These are phyloP conservation scores for Cephalotrichum gorgonifer DNA, from an alignment of 2,329 filamentous ascomycete species.

Conservation along the genomic window DNA sequence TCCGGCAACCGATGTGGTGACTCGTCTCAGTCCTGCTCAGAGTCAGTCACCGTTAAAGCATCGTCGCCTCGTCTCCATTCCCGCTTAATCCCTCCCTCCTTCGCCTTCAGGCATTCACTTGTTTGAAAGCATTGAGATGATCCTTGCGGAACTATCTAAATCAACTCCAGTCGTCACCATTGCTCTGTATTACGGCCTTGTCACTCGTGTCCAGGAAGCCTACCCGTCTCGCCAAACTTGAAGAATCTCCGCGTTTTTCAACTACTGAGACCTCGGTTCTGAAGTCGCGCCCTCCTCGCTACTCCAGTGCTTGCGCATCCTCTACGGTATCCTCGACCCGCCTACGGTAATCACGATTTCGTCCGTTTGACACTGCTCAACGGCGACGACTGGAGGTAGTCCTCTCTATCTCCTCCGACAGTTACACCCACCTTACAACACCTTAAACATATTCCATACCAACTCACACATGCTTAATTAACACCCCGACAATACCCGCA, in stretches of 20 bases:
- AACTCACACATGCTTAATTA: constrained; percentile 7
- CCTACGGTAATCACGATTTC: constrained; percentile 21
- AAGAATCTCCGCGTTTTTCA: constrained; percentile 29
- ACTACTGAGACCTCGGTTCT: constrained; percentile 28
- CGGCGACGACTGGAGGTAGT: constrained; percentile 23
- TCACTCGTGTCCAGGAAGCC: constrained; percentile 35
- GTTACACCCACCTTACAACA: not conserved
- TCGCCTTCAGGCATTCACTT: constrained; percentile 2
- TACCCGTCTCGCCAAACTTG: constrained; percentile 25
- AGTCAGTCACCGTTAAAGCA: constrained; percentile 2
- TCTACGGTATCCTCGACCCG: constrained; percentile 23
- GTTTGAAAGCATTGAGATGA: constrained; percentile 34
- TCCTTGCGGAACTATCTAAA: constrained; percentile 38
- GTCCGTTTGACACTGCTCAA: constrained; percentile 20
- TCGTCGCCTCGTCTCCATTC: constrained; percentile 1
- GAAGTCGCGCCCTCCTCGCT: constrained; percentile 11
- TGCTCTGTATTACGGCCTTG: constrained; percentile 48
- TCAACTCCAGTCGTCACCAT: constrained; percentile 53
- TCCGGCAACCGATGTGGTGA: not conserved
- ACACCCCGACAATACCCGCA: constrained; percentile 11
- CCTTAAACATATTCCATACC: not conserved
- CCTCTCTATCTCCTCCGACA: constrained; percentile 5
- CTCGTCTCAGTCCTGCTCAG: not conserved
- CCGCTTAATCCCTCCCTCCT: constrained; percentile 1
- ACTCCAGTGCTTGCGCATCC: constrained; percentile 26